Conservation (phyloP, 2,329 filamentous ascomycete species). For the Lasiodiplodia theobromae region DNA sequence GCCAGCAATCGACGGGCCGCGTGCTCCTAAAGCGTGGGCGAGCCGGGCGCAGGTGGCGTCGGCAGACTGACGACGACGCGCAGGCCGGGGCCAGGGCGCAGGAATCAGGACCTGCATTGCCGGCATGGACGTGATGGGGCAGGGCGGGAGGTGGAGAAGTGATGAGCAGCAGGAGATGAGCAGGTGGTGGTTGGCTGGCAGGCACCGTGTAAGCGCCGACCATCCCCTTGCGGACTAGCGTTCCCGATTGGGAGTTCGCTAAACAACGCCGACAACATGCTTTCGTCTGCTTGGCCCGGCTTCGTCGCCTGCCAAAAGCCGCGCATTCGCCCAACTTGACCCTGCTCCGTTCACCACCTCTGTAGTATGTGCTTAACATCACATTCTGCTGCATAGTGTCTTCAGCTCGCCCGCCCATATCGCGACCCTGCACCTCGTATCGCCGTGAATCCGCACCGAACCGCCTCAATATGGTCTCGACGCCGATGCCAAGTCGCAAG, state of each 20-base stretch:
- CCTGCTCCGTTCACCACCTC: constrained; percentile 2
- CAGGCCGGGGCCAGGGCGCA: not conserved
- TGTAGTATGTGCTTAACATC: not conserved
- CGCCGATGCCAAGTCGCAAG: not conserved
- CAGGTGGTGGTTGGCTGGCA: constrained; percentile 6
- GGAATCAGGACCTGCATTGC: constrained; percentile 27
- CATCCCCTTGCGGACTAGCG: not conserved
- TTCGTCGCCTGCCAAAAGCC: constrained; percentile 1
- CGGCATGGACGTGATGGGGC: constrained; percentile 23
- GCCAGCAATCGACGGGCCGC: not conserved
- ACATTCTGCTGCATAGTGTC: constrained; percentile 1
- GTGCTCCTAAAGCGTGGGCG: not conserved
- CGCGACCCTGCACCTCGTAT: constrained; percentile 4
- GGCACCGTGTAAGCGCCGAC: constrained; percentile 24
- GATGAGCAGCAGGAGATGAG: constrained; percentile 12
- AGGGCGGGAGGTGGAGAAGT: constrained; percentile 25
- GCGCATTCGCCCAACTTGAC: not conserved
- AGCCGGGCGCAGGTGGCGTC: constrained; percentile 18
- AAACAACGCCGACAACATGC: not conserved
- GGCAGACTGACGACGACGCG: constrained; percentile 23
- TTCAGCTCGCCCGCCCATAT: not conserved
- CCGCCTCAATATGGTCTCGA: not conserved
- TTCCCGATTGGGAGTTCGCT: constrained; percentile 7
- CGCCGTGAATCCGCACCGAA: not conserved
- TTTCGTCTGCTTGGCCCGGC: constrained; percentile 22